phyloP scores from a whole-genome alignment of 805 yeast species.

The Yarrowia alimentaria region DNA sequence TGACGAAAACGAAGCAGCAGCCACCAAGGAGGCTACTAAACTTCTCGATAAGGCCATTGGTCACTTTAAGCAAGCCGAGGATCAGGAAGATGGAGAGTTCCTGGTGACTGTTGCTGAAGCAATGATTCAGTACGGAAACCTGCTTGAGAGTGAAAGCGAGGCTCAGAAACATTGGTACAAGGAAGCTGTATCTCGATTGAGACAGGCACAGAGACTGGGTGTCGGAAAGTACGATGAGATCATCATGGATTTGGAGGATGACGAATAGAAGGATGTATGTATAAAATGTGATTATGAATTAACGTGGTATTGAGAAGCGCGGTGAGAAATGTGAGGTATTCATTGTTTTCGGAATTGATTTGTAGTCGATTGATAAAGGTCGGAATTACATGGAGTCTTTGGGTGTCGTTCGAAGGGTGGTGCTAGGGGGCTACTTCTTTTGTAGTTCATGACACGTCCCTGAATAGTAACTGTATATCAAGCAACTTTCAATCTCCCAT shows the following conservation, averaged over 20 bases:
- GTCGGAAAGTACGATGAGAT: conserved; percentile 40
- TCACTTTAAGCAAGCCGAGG: conserved; percentile 58
- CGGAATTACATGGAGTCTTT: no score
- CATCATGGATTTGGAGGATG: conserved; percentile 39
- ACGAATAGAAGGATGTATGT: background rate
- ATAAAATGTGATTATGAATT: no score
- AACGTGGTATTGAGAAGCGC: no score
- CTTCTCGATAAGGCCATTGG: conserved; percentile 54
- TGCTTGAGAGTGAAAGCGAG: conserved; percentile 59
- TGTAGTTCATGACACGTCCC: no score
- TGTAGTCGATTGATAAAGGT: no score
- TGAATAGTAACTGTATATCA: no score
- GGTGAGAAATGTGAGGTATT: no score
- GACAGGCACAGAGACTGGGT: conserved; percentile 53
- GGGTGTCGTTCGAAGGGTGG: no score
- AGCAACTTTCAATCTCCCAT: no score
- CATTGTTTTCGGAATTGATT: no score
- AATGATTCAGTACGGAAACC: conserved; percentile 71
- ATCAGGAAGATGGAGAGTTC: conserved; percentile 70
- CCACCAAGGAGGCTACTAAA: conserved; percentile 43
- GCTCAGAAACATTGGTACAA: conserved; percentile 67
- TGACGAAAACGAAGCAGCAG: conserved; percentile 32
- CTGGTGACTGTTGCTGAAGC: conserved; percentile 90
- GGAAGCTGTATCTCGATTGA: conserved; percentile 66
- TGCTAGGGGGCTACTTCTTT: no score